A percentile compares a stretch with the other conserved stretches of the same genome.
These are phyloP conservation scores for Blastobotrys capitulatus DNA, from an alignment of 1,139 yeast species.

Conservation along the genomic window DNA sequence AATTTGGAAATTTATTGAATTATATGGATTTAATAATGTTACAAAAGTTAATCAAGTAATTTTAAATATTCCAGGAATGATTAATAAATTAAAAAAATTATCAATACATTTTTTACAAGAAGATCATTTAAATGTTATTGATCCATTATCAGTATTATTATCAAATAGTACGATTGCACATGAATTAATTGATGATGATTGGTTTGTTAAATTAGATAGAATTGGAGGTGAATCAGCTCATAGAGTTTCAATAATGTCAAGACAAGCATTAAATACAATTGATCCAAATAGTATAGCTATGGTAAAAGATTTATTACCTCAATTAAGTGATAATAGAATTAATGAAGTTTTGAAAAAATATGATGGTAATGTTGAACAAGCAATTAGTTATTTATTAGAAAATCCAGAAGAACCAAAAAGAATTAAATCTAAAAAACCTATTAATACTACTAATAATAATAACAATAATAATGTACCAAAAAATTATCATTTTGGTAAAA, in stretches of 20 bases:
- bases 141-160: slow-evolving; percentile 14
- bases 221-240: slow-evolving; percentile 13
- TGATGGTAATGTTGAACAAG: slow-evolving; percentile 50
- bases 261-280: slow-evolving; percentile 6
- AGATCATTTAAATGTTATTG: slow-evolving; percentile 11
- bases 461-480: slow-evolving; percentile 10
- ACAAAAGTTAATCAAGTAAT: slow-evolving; percentile 17
- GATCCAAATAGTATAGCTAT: slow-evolving; percentile 17
- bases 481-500: slow-evolving; percentile 8
- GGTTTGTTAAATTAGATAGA: slow-evolving; percentile 15
- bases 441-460: not conserved
- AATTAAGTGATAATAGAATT: slow-evolving; percentile 10
- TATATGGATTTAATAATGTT: slow-evolving; percentile 28
- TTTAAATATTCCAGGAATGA: slow-evolving; percentile 10
- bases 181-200: slow-evolving; percentile 13
- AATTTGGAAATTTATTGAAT: slow-evolving; percentile 27
- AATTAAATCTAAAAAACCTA: not conserved
- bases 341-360: slow-evolving; percentile 38
- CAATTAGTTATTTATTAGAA: slow-evolving; percentile 58
- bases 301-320: slow-evolving; percentile 29
- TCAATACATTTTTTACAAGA: slow-evolving; percentile 15
- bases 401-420: slow-evolving; percentile 35
- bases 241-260: slow-evolving; percentile 11
- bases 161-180: slow-evolving; percentile 10
- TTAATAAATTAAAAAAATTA: slow-evolving; percentile 18